phyloP scores from a whole-genome alignment of 805 yeast genomes.

The Lachancea mirantina region DNA sequence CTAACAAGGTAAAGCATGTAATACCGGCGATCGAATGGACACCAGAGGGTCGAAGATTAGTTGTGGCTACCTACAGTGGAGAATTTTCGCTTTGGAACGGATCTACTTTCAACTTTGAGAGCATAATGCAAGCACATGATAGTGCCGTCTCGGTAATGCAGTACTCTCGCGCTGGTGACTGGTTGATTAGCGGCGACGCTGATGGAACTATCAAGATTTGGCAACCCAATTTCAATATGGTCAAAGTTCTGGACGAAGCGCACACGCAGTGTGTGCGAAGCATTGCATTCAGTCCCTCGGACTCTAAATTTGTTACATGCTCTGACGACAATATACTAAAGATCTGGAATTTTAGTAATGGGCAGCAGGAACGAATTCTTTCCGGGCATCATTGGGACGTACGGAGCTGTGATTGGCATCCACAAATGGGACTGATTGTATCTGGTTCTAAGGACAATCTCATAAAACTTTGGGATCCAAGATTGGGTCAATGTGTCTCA shows the following conservation, averaged over 20 bases:
- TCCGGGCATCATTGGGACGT: conserved; percentile 99
- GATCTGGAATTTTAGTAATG: conserved; percentile 91
- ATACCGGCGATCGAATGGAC: conserved; percentile 92
- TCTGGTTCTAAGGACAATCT: conserved; percentile 94
- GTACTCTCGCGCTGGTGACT: conserved; percentile 86
- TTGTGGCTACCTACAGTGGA: conserved; percentile 88
- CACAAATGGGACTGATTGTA: conserved; percentile 74
- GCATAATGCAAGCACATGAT: conserved; percentile 98
- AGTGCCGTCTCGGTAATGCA: conserved; percentile 70
- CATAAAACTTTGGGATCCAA: conserved; percentile 93
- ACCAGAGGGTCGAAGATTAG: conserved; percentile 85
- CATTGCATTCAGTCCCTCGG: conserved; percentile 83
- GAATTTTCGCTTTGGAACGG: conserved; percentile 98
- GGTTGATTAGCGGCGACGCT: conserved; percentile 92
- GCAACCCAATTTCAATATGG: conserved; percentile 98
- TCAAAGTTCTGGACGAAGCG: conserved; percentile 53
- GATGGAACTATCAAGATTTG: conserved; percentile 88
- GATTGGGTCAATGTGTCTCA: conserved; percentile 63
- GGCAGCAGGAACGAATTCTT: conserved; percentile 69
- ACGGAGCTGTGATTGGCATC: conserved; percentile 96
- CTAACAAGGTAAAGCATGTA: conserved; percentile 87
- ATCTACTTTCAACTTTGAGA: conserved; percentile 87
- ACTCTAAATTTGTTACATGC: conserved; percentile 85
- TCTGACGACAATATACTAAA: conserved; percentile 88
- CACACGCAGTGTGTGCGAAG: conserved; percentile 74